Conservation (phyloP, 108 stramenopile genomes). For the Skeletonema costatum region DNA sequence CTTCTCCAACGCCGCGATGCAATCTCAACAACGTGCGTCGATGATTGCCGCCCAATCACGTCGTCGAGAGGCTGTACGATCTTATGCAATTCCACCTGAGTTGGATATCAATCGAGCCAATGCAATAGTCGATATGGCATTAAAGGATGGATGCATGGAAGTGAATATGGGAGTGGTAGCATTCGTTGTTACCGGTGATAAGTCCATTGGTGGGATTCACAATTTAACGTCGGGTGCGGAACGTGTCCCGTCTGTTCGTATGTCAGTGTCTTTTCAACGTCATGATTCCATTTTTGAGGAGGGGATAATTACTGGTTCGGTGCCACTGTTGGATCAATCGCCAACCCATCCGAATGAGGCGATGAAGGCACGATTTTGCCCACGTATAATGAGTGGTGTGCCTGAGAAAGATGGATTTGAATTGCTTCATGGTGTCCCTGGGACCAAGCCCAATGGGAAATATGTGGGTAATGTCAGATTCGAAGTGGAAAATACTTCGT, state of each 20-base stretch:
- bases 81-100: background rate
- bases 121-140: constrained; percentile 14
- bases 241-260: constrained; percentile 4
- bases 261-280: constrained; percentile 13
- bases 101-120: constrained; percentile 6
- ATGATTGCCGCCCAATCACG: constrained; percentile 36
- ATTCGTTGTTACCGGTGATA: constrained; percentile 19
- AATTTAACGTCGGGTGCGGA: constrained; percentile 6
- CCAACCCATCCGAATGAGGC: constrained; percentile 12
- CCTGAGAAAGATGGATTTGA: constrained; percentile 9
- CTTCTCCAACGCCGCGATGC: constrained; percentile 46
- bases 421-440: constrained; percentile 33
- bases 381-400: constrained; percentile 22
- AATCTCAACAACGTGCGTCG: constrained; percentile 61
- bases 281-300: constrained; percentile 46
- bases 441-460: constrained; percentile 32
- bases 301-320: constrained; percentile 14
- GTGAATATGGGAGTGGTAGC: constrained; percentile 44
- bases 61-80: constrained; percentile 20
- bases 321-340: constrained; percentile 32
- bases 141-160: constrained; percentile 28
- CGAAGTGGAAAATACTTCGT: constrained; percentile 1
- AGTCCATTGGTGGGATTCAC: background rate
- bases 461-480: constrained; percentile 35
- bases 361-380: constrained; percentile 23